Evolutionary conservation across 75 land plant species (phyloP).

Genomic region (Adiantum capillusveneris): DNA sequence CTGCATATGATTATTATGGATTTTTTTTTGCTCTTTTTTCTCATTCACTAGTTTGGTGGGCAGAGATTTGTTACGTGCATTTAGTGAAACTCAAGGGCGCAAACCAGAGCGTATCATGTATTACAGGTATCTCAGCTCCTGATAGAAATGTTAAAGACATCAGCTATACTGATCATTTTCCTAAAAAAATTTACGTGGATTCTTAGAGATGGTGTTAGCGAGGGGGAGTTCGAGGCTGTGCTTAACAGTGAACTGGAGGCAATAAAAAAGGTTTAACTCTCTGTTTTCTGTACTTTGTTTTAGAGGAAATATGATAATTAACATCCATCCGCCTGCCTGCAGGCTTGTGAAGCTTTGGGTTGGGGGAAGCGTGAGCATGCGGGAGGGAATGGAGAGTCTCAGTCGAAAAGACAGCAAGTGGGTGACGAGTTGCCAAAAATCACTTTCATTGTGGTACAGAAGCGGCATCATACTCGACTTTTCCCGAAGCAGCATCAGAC

Average conservation of each 20-base stretch:
- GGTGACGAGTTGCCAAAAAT: slow-evolving; percentile 7
- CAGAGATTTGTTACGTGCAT: slow-evolving; percentile 15
- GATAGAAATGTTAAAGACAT: no score
- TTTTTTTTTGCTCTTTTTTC: no score
- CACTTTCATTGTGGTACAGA: slow-evolving; percentile 32
- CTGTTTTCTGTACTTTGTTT: no score
- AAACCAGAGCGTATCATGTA: no score
- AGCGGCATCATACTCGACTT: slow-evolving; percentile 36
- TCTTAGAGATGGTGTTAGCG: slow-evolving; percentile 37
- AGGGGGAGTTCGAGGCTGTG: slow-evolving; percentile 30
- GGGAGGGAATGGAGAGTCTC: background rate
- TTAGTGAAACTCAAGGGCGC: no score
- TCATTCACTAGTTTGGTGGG: no score
- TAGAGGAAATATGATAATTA: no score
- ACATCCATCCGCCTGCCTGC: background rate
- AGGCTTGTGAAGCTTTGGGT: slow-evolving; percentile 24
- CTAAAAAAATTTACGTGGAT: no score
- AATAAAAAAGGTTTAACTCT: slow-evolving; percentile 9
- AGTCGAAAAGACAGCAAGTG: slow-evolving; percentile 6
- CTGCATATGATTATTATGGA: no score
- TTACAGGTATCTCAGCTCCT: no score
- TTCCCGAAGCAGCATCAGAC: slow-evolving; percentile 7
- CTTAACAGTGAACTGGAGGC: slow-evolving; percentile 19
- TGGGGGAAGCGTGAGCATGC: slow-evolving; percentile 13
- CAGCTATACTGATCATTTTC: background rate